Percentiles rank a stretch among this genome's conserved stretches.
These are phyloP conservation scores for Talaromyces wortmannii DNA, from an alignment of 495 filamentous ascomycete species.

Conservation along the genomic window DNA sequence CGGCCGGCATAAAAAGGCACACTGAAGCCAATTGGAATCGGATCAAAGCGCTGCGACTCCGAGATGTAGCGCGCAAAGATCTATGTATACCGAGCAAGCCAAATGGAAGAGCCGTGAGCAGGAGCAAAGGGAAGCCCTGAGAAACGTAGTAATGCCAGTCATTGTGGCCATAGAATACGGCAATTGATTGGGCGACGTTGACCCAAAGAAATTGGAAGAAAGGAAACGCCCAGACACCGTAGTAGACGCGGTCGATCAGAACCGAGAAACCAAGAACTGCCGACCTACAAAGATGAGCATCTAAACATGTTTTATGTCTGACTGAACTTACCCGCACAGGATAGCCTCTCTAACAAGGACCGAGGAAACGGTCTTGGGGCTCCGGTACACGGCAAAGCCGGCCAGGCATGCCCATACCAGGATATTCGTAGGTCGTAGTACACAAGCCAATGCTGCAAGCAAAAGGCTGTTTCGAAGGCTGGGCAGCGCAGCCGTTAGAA, in stretches of 20 bases:
- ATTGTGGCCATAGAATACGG: constrained; percentile 90
- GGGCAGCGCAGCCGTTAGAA: constrained; percentile 80
- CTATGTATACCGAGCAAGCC: constrained; percentile 58
- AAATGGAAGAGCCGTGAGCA: constrained; percentile 79
- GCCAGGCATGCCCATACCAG: constrained; percentile 71
- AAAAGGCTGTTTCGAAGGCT: constrained; percentile 61
- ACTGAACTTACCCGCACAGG: constrained; percentile 56
- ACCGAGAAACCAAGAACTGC: constrained; percentile 54
- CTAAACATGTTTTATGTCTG: neutral
- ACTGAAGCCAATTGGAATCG: constrained; percentile 54
- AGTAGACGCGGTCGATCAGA: constrained; percentile 74
- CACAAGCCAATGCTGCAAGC: constrained; percentile 74
- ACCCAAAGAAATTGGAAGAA: constrained; percentile 85
- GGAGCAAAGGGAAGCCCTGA: constrained; percentile 81
- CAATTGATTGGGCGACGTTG: constrained; percentile 80
- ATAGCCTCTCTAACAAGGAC: constrained; percentile 53
- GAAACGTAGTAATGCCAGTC: constrained; percentile 88
- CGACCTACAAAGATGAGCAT: constrained; percentile 27
- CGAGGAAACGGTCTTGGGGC: constrained; percentile 32
- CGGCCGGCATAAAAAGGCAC: constrained; percentile 49
- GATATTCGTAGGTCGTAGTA: constrained; percentile 85
- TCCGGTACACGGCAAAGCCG: constrained; percentile 35
- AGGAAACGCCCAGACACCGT: constrained; percentile 83
- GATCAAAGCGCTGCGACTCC: constrained; percentile 23
- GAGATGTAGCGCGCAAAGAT: constrained; percentile 24